phyloP scores from a whole-genome alignment of 1,284 basidiomycete species.

The Hypsizygus ulmarius region DNA sequence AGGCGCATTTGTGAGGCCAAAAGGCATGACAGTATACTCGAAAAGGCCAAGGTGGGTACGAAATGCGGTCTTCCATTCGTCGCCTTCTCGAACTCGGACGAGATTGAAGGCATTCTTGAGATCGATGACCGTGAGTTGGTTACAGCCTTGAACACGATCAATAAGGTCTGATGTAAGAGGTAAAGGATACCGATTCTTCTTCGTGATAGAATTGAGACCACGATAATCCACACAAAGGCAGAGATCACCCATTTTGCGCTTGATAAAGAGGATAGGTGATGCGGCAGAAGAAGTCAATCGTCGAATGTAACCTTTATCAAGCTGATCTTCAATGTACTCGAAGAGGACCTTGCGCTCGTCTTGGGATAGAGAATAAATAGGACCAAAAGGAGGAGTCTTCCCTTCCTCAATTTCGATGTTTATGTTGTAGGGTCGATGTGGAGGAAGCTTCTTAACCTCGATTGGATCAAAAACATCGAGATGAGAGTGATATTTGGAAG shows the following conservation, averaged over 20 bases:
- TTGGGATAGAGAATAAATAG: slow-evolving; percentile 24
- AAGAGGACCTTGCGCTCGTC: slow-evolving; percentile 2
- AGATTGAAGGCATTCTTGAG: slow-evolving; percentile 14
- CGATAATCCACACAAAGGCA: slow-evolving; percentile 40
- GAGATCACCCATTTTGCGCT: slow-evolving; percentile 42
- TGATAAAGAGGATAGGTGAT: slow-evolving; percentile 17
- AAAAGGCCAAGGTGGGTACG: slow-evolving; percentile 17
- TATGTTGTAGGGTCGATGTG: slow-evolving; percentile 22
- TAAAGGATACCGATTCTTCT: slow-evolving; percentile 39
- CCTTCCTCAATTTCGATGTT: slow-evolving; percentile 25
- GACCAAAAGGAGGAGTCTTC: slow-evolving; percentile 21
- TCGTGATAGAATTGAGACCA: slow-evolving; percentile 38
- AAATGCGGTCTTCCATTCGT: slow-evolving; percentile 25
- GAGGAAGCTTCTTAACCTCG: slow-evolving; percentile 25
- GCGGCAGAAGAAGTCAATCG: slow-evolving; percentile 11
- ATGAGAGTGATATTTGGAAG: slow-evolving; percentile 18
- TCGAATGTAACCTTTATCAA: slow-evolving; percentile 13
- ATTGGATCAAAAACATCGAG: slow-evolving; percentile 25
- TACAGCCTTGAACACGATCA: slow-evolving; percentile 22
- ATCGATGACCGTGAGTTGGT: slow-evolving; percentile 23
- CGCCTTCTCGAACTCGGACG: slow-evolving; percentile 11
- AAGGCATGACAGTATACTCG: slow-evolving; percentile 22
- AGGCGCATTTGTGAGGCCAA: slow-evolving; percentile 20
- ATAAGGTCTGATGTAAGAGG: slow-evolving; percentile 36
- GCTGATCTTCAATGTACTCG: slow-evolving; percentile 17